Evolutionary conservation across 805 yeast genomes (phyloP), one percentile per base, ranked within the genome.

Genomic region (Blastobotrys mokoenaii): DNA sequence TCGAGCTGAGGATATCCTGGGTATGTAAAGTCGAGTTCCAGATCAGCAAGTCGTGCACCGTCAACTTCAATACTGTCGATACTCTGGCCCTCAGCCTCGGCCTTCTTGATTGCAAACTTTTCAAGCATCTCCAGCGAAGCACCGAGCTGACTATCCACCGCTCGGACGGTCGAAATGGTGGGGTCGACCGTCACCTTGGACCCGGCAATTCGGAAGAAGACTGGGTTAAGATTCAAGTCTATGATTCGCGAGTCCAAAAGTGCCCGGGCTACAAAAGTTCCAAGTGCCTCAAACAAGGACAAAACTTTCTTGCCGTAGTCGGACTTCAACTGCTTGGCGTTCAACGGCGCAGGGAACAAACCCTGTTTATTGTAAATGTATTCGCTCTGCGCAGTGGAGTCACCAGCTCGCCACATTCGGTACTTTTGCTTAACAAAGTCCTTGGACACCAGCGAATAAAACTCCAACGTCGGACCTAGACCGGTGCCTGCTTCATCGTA

Each of bases 401-500:
- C 58, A 20, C 59, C 62, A 34, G 59, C 65, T 53, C 94, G 72
- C 97, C 97, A 90, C 68, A 93, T 67, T 7, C 63, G 64, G 40
- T 81, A 63, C 22, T 70, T 70, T 42, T 70, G 72, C 51, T 67
- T 71, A 1, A 82, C 67, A 60, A 90, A 87, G 51, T 81, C 88
- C 46, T 71, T 77, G 0, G 96, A 87, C 1, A 85, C 87, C 12
- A 72, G 68, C 0, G 97, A 79, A 58, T 87, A 90, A 58, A 93
- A 90, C 63, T 90, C 98, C 51, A 89, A 69, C 0, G 98, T 90
- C 2, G 98, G 98, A 0, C 98, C 98, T 38, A 88, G 66, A 0
- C 98, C 98, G 0, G 96, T 82, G n/a, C 97, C 98, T 5, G 74
- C 96, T 61, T 90, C 98, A 52, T 82, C 88, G 51, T 73, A 78